phyloP scores from a whole-genome alignment of 805 yeast species.

The Kluyveromyces nonfermentans region DNA sequence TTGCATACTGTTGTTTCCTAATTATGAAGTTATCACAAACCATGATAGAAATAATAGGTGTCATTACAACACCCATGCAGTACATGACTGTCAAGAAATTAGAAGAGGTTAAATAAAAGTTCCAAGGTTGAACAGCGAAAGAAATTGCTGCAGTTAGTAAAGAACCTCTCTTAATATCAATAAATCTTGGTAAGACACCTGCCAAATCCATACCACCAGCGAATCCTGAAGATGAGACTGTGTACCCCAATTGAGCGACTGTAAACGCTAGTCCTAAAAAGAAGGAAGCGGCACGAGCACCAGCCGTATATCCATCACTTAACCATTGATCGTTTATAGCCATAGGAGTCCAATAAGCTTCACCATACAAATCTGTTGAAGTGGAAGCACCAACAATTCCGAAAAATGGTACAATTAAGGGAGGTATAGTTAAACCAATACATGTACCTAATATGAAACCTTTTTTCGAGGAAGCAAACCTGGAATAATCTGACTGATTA shows the following conservation, averaged over 20 bases:
- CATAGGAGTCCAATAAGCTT: slow-evolving; percentile 30
- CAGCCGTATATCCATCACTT: slow-evolving; percentile 23
- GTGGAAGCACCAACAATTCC: slow-evolving; percentile 30
- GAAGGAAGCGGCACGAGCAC: slow-evolving; percentile 31
- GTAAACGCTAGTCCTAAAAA: slow-evolving; percentile 28
- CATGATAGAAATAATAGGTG: slow-evolving; percentile 31
- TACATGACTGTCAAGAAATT: slow-evolving; percentile 28
- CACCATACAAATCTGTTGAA: slow-evolving; percentile 23
- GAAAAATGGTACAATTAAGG: slow-evolving; percentile 30
- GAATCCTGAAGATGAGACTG: slow-evolving; percentile 28
- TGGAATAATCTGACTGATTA: slow-evolving; percentile 30
- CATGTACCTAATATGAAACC: slow-evolving; percentile 16
- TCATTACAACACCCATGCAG: slow-evolving; percentile 29
- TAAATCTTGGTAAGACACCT: slow-evolving; percentile 27
- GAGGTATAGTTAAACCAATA: slow-evolving; percentile 15
- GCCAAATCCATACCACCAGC: slow-evolving; percentile 34
- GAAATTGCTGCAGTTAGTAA: slow-evolving; percentile 25
- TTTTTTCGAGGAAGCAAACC: slow-evolving; percentile 25
- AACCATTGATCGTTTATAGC: slow-evolving; percentile 28
- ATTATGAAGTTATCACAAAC: slow-evolving; percentile 33
- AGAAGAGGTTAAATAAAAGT: slow-evolving; percentile 28
- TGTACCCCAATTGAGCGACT: slow-evolving; percentile 26
- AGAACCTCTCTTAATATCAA: slow-evolving; percentile 30
- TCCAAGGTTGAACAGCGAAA: slow-evolving; percentile 32
- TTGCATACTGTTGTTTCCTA: slow-evolving; percentile 26